These are phyloP conservation scores for Boletus pseudo-olivaceus DNA, from an alignment of 768 basidiomycete genomes.

Conservation along the genomic window DNA sequence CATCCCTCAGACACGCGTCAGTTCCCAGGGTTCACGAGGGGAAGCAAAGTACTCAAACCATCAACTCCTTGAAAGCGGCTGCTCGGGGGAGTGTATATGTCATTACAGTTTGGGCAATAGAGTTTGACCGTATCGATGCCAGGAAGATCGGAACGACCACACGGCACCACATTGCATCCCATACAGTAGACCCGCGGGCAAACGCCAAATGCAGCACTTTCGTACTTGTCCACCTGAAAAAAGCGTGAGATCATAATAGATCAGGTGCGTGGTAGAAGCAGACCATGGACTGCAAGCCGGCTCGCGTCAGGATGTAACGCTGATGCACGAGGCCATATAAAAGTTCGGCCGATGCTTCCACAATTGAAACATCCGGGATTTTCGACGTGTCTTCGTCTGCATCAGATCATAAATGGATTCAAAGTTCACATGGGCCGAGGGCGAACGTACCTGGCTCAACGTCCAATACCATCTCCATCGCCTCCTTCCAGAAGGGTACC, in stretches of 20 bases:
- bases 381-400: conserved; percentile 88
- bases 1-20: conserved; percentile 17
- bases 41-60: conserved; percentile 45
- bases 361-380: conserved; percentile 98
- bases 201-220: conserved; percentile 83
- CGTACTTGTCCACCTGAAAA: conserved; percentile 89
- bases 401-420: conserved; percentile 9
- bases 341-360: conserved; percentile 96
- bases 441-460: conserved; percentile 87
- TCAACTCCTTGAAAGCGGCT: conserved; percentile 95
- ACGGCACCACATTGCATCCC: conserved; percentile 86
- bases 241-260: conserved; percentile 15
- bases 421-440: conserved; percentile 12
- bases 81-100: conserved; percentile 93
- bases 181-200: conserved; percentile 96
- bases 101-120: conserved; percentile 97
- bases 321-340: conserved; percentile 98
- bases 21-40: conserved; percentile 9
- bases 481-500: conserved; percentile 99
- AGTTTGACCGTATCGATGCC: conserved; percentile 97
- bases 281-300: conserved; percentile 94
- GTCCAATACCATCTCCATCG: conserved; percentile 99
- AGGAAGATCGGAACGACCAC: conserved; percentile 92
- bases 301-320: conserved; percentile 92
- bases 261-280: conserved; percentile 15